These are phyloP conservation scores for Colletotrichum sp. DNA, from an alignment of 2,329 filamentous ascomycete species.

Conservation along the genomic window DNA sequence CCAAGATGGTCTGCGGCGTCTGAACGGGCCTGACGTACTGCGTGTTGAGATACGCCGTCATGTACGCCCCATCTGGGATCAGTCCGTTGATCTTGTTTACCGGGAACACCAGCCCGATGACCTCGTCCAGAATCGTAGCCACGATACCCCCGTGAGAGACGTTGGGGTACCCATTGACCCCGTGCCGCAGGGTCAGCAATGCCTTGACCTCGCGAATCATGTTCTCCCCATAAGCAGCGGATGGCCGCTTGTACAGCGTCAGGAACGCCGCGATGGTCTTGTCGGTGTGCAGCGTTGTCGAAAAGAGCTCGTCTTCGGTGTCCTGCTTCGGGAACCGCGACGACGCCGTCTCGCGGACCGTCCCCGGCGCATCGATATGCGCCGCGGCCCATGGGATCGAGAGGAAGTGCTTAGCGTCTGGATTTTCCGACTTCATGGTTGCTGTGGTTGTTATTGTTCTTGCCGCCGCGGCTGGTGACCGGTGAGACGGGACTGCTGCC, in stretches of 20 bases:
- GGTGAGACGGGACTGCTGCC: neutral
- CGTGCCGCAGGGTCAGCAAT: conserved; percentile 37
- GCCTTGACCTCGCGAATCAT: conserved; percentile 33
- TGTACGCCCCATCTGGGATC: conserved; percentile 29
- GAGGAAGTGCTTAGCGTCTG: conserved; percentile 33
- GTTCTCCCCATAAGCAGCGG: conserved; percentile 19
- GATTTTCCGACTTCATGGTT: conserved; percentile 11
- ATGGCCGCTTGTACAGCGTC: conserved; percentile 33
- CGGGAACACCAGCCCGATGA: conserved; percentile 39
- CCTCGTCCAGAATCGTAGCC: conserved; percentile 42
- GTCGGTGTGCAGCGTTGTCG: conserved; percentile 32
- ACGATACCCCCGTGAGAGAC: conserved; percentile 43
- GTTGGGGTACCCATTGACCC: conserved; percentile 35
- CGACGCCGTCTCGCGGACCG: conserved; percentile 36
- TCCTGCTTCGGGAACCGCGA: conserved; percentile 34
- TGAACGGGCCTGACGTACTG: conserved; percentile 37
- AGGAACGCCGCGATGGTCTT: conserved; percentile 38
- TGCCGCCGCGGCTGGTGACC: neutral
- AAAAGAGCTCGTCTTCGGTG: conserved; percentile 37
- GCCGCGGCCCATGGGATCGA: conserved; percentile 40
- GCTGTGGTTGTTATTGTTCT: neutral
- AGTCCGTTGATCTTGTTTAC: conserved; percentile 37
- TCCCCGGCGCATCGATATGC: conserved; percentile 30
- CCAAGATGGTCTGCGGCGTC: conserved; percentile 34
- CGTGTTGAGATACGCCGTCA: conserved; percentile 41